Conservation (phyloP, 306 rosid species). For the Quercus cerris region DNA sequence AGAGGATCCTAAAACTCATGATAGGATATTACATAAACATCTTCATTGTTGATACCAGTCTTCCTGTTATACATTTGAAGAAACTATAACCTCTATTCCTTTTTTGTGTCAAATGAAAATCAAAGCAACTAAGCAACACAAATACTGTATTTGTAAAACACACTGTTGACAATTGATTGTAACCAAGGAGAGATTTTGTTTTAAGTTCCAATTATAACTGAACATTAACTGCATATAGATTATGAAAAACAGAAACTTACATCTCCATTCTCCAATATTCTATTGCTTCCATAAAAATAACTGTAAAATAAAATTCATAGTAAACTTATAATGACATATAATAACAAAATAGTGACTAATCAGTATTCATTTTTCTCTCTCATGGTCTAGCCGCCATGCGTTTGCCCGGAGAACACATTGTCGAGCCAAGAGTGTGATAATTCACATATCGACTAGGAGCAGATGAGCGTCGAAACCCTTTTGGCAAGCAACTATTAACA, state of each 20-base stretch:
- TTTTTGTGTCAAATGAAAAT: no score
- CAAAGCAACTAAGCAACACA: background rate
- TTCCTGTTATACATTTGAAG: no score
- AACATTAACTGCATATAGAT: background rate
- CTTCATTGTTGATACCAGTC: no score
- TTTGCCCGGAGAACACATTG: slow-evolving; percentile 39
- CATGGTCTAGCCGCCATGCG: slow-evolving; percentile 28
- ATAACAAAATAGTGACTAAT: background rate
- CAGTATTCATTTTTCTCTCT: background rate
- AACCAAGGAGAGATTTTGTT: background rate
- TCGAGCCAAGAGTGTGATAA: slow-evolving; percentile 43
- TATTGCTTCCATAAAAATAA: background rate
- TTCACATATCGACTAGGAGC: slow-evolving; percentile 65
- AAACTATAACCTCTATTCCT: no score
- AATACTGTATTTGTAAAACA: background rate
- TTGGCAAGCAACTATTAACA: slow-evolving; percentile 62
- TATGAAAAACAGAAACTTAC: background rate
- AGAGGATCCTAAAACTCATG: no score
- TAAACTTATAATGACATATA: background rate
- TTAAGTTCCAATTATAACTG: background rate
- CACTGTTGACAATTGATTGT: background rate
- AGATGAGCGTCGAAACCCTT: slow-evolving; percentile 49
- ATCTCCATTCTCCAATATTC: background rate
- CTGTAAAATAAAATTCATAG: background rate
- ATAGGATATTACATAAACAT: no score